A percentile compares a stretch with the other conserved stretches of the same genome.
Evolutionary conservation across 1,284 basidiomycete genomes (phyloP).

Genomic region (Stygiomarasmius scandens): DNA sequence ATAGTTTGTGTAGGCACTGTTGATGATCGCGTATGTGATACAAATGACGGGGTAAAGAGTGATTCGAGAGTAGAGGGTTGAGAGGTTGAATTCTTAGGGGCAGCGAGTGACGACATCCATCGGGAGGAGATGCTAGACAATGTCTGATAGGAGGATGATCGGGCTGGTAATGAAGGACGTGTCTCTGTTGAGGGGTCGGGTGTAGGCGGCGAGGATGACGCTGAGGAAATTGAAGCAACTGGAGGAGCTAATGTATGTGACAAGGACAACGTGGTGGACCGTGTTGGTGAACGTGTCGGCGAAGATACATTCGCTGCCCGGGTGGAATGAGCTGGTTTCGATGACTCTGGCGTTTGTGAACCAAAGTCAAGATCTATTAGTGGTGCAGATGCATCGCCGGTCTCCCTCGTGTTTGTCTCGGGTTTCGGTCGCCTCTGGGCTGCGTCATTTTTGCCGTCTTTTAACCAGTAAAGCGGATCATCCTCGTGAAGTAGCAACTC

Average conservation of each 20-base stretch:
- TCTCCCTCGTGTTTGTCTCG: neutral
- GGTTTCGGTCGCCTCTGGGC: neutral
- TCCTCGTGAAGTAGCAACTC: conserved; percentile 67
- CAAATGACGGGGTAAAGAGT: conserved; percentile 20
- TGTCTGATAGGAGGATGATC: conserved; percentile 38
- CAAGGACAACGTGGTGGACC: conserved; percentile 24
- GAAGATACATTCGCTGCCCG: conserved; percentile 20
- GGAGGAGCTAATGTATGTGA: conserved; percentile 26
- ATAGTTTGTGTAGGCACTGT: neutral
- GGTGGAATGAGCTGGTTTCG: conserved; percentile 9
- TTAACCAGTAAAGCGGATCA: conserved; percentile 65
- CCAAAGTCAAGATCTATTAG: conserved; percentile 38
- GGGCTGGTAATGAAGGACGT: conserved; percentile 15
- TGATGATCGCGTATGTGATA: conserved; percentile 22
- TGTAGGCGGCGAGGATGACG: conserved; percentile 17
- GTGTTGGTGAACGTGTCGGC: conserved; percentile 19
- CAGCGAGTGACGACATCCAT: conserved; percentile 37
- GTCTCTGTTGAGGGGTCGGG: neutral
- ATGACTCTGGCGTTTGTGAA: conserved; percentile 19
- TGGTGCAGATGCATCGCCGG: conserved; percentile 3
- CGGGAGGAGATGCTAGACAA: conserved; percentile 38
- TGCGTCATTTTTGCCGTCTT: conserved; percentile 11
- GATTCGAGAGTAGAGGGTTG: conserved; percentile 21
- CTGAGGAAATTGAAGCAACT: conserved; percentile 24
- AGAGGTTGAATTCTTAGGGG: conserved; percentile 19